Evolutionary conservation across 2,329 filamentous ascomycete species (phyloP).

Genomic region (Rhytidhysteron rufulum): DNA sequence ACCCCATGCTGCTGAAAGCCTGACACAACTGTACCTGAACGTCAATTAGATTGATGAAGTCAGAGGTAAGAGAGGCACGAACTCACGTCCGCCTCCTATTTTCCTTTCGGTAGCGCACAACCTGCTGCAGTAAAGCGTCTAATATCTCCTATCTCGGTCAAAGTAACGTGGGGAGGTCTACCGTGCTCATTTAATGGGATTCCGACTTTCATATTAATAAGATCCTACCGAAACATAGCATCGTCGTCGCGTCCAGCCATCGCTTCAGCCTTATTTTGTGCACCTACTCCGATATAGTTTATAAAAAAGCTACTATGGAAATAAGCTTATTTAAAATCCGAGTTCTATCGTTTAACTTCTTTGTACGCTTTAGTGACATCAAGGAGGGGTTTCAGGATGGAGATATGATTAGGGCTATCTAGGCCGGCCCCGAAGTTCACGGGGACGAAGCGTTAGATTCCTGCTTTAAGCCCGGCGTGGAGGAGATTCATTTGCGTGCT

Average conservation of each 20-base stretch:
- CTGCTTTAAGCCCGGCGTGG: constrained; percentile 47
- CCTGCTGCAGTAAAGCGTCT: constrained; percentile 29
- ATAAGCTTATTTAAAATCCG: constrained; percentile 23
- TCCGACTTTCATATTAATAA: constrained; percentile 16
- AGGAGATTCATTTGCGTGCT: constrained; percentile 44
- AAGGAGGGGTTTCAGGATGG: constrained; percentile 16
- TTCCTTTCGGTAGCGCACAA: constrained; percentile 22
- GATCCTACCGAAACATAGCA: constrained; percentile 11
- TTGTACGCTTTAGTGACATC: constrained; percentile 22
- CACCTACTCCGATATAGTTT: constrained; percentile 32
- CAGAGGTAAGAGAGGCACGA: too few species aligned
- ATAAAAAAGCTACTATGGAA: constrained; percentile 34
- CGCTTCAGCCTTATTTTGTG: constrained; percentile 13
- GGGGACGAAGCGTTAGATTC: constrained; percentile 52
- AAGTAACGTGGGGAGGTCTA: constrained; percentile 17
- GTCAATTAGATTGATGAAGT: too few species aligned
- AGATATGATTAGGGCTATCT: constrained; percentile 13
- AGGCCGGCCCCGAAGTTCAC: constrained; percentile 42
- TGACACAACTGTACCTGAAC: too few species aligned
- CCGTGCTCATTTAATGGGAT: constrained; percentile 23
- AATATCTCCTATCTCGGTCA: constrained; percentile 32
- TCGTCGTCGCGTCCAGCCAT: constrained; percentile 18
- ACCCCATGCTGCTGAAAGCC: too few species aligned
- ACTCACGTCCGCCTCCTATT: constrained; percentile 23
- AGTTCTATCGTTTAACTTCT: constrained; percentile 7